Evolutionary conservation across 805 yeast species (phyloP).

Genomic region (Priceomyces carsonii): DNA sequence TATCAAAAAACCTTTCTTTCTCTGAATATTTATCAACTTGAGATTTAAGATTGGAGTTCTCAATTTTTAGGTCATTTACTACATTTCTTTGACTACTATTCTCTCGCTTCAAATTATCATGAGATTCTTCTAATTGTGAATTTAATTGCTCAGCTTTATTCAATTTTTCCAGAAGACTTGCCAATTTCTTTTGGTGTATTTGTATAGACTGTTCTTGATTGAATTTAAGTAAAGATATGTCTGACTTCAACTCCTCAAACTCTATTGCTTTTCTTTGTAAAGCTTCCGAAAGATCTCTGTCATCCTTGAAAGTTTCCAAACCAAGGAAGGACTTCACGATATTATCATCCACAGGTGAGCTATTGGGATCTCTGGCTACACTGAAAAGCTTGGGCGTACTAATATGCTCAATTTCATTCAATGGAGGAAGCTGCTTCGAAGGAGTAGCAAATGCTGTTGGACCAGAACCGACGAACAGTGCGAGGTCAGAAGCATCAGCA

Average conservation of each 20-base stretch:
- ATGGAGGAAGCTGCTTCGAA: conserved; percentile 40
- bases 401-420: conserved; percentile 43
- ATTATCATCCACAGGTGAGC: conserved; percentile 14
- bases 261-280: conserved; percentile 27
- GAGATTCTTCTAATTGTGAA: conserved; percentile 16
- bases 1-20: conserved; percentile 11
- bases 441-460: conserved; percentile 35
- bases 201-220: conserved; percentile 35
- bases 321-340: conserved; percentile 18
- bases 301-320: conserved; percentile 19
- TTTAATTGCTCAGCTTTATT: conserved; percentile 22
- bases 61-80: conserved; percentile 15
- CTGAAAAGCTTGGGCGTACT: conserved; percentile 41
- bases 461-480: conserved; percentile 3
- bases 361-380: conserved; percentile 37
- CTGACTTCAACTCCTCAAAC: conserved; percentile 29
- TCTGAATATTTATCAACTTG: conserved; percentile 17
- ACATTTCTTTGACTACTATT: conserved; percentile 12
- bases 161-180: conserved; percentile 19
- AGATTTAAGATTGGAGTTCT: conserved; percentile 13
- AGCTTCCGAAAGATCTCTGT: conserved; percentile 15
- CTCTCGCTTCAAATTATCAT: conserved; percentile 13
- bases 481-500: conserved; percentile 3
- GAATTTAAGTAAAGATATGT: conserved; percentile 31
- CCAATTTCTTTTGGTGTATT: conserved; percentile 24